Evolutionary conservation across 2,329 filamentous ascomycete species (phyloP), one percentile per base, ranked within the genome.

Genomic region (Truncatella angustata): DNA sequence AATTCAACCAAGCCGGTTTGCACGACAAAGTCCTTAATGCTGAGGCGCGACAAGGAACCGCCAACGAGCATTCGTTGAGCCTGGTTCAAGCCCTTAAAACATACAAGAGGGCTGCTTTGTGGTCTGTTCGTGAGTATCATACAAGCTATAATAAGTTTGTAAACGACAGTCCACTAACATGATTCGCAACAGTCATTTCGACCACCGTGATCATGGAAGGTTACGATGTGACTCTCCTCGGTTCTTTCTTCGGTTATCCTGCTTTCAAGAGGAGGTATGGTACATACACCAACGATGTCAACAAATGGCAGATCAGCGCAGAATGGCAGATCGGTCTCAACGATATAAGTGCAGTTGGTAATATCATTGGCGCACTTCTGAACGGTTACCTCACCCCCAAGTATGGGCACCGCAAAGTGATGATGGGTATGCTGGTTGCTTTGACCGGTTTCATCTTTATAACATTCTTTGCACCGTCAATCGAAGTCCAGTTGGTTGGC

Each of bases 281-380:
- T 39, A 61, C 60, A 4, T 72, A 47, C 20, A 58, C 66, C 12
- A 55, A 67, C 35, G 54, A 63, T 0, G 76, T 76, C 43, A 14
- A 20, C 28, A 39, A 39, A 24, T 44, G 18, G 10, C 71, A 79
- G 58, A 71, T 83, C 56, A 71, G 72, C 3, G 71, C 76, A 2
- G 59, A 70, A 4, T 82, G 80, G 80, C 79, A 82, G 62, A 71
- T 77, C 18, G 73, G 68, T 2, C 68, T 83, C 42, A 70, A 70
- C 57, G 65, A 62, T 45, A 62, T 68, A 37, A 65, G 63, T 26
- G 65, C 65, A 5, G 50, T 72, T n/a, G 63, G 60, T 24, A 70
- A 68, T 56, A 71, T 75, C 48, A 60, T 74, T 39, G 72, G 73
- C 12, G 68, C 69, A 26, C 49, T 74, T 46, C 32, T 73, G 4